Base-by-base conservation (phyloP, 2,329 filamentous ascomycete genomes). In the Xylariaceae sp. region DNA sequence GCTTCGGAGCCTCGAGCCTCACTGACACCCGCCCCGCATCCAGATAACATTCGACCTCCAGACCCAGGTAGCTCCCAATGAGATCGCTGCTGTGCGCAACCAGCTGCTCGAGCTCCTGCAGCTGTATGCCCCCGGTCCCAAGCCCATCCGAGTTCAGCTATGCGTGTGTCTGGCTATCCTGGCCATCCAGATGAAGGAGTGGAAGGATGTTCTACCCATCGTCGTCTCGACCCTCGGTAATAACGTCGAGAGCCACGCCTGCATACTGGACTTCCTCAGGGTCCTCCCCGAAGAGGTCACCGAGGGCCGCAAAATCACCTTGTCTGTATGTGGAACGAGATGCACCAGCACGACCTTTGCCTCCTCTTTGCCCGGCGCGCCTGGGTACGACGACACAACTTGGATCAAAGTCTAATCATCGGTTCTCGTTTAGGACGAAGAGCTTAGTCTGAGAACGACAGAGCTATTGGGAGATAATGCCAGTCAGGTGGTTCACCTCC, bases 281-380 rank as follows among this genome's bases (percentile, higher is more conserved):
- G 91, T 99, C 63, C 84, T 99, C 58, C 94, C 94, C 49, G 94
- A 99, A 78, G 94, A 99, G 80, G 94, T 99, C 66, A 97, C 89
- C 62, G 92, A 99, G 80, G 94, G 94, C 75, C 90, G 94, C 74
- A 99, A 97, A 77, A 96, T 99, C 80, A 96, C 90, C 80, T 81
- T 99, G 75, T 91, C 90, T 83, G 91, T 96, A 94, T 77, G 90
- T 92, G 81, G 84, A 86, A 76, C 77, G 75, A 76, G 69, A 73
- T 64, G 67, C 67, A 73, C 69, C 75, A 72, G 70, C 72, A 68
- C 72, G 62, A 66, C 69, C 62, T 59, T 47, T 58, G 51, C 58
- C 57, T 56, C 55, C 59, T 63, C 52, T 38, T 57, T 43, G 54
- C 57, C 45, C 57, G 59, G 54, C 53, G 52, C 51, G 54, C 52